Evolutionary conservation across 208 protist species (phyloP).

Genomic region (Histomonas meleagridis): DNA sequence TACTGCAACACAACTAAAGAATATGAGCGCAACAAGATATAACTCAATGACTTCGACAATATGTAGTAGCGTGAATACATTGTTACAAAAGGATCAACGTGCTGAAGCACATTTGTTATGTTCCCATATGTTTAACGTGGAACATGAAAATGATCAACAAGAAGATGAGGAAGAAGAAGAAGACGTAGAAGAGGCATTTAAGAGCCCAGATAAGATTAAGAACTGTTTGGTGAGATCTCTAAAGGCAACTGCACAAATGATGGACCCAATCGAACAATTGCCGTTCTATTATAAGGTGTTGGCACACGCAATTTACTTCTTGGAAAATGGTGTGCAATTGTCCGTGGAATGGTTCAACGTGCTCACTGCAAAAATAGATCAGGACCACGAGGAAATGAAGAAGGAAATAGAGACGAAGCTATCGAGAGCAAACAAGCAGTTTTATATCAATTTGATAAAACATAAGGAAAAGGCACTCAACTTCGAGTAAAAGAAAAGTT

Average conservation of each 20-base stretch:
- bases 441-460: neutral
- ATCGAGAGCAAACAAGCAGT: neutral
- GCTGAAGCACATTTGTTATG: neutral
- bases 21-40: neutral
- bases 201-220: slow-evolving; percentile 18
- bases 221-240: slow-evolving; percentile 4
- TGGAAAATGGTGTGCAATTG: slow-evolving; percentile 18
- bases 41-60: neutral
- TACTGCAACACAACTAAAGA: neutral
- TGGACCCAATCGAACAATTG: neutral
- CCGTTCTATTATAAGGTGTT: slow-evolving; percentile 26
- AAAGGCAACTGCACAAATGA: neutral
- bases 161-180: neutral
- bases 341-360: slow-evolving; percentile 25
- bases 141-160: neutral
- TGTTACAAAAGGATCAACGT: neutral
- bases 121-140: slow-evolving; percentile 12
- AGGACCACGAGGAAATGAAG: neutral
- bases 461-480: neutral
- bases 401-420: neutral
- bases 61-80: neutral
- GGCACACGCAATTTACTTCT: slow-evolving; percentile 1
- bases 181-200: slow-evolving; percentile 11
- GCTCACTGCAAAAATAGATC: neutral
- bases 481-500: neutral